A percentile compares a stretch with the other conserved stretches of the same genome.
Evolutionary conservation across 768 basidiomycete species (phyloP).

Genomic region (Panaeolus cyanescens): DNA sequence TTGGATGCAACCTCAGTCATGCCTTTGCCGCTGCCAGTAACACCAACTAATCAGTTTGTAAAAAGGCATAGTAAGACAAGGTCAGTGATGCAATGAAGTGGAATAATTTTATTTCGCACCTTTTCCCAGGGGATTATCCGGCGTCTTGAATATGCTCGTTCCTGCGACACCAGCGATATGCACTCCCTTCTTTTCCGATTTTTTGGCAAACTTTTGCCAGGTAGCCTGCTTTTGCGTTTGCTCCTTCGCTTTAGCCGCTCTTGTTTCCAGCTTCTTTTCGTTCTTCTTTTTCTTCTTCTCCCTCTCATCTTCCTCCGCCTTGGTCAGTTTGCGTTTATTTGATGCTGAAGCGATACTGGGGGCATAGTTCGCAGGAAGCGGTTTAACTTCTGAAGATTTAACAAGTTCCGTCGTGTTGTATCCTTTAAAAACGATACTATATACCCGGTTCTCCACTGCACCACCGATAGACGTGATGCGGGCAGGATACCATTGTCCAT

Average conservation of each 20-base stretch:
- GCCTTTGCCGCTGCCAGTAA: slow-evolving; percentile 86
- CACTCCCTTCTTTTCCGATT: slow-evolving; percentile 90
- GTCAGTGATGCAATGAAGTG: background rate
- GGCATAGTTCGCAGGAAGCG: slow-evolving; percentile 61
- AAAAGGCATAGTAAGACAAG: slow-evolving; percentile 10
- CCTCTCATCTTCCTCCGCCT: slow-evolving; percentile 84
- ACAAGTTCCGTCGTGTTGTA: slow-evolving; percentile 91
- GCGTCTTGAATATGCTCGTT: slow-evolving; percentile 93
- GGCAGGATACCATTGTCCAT: slow-evolving; percentile 87
- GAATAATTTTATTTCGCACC: slow-evolving; percentile 49
- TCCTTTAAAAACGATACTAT: slow-evolving; percentile 88
- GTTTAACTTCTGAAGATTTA: slow-evolving; percentile 69
- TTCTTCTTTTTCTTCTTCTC: slow-evolving; percentile 94
- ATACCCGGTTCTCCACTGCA: slow-evolving; percentile 78
- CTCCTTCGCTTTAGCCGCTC: slow-evolving; percentile 86
- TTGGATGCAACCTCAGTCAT: slow-evolving; percentile 77
- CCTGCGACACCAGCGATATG: slow-evolving; percentile 88
- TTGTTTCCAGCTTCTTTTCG: slow-evolving; percentile 87
- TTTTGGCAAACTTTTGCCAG: slow-evolving; percentile 97
- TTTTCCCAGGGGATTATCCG: slow-evolving; percentile 86
- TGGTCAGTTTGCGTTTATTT: slow-evolving; percentile 77
- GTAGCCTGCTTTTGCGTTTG: slow-evolving; percentile 80
- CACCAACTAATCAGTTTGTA: slow-evolving; percentile 64
- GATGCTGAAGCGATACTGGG: slow-evolving; percentile 29
- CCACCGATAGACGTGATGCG: slow-evolving; percentile 86